Evolutionary conservation across 2,329 filamentous ascomycete genomes (phyloP), one percentile per base, ranked within the genome.

Genomic region (Exophiala oligosperma): DNA sequence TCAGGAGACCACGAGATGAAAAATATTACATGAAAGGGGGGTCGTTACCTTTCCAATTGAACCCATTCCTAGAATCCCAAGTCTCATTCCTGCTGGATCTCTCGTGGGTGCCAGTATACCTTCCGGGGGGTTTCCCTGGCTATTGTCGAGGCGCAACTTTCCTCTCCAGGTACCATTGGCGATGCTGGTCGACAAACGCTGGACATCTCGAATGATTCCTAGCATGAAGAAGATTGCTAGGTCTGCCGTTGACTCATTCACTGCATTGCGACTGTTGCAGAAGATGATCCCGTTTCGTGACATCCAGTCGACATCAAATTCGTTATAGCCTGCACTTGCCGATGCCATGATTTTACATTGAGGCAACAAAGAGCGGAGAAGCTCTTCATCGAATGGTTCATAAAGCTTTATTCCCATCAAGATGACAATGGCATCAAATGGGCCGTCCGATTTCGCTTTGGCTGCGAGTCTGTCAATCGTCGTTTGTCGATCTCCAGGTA

Each of bases 261-360:
- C 80, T 0, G 80, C 82, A 59, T 84, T 75, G 2, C 78, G 68
- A 0, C 77, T 76, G 62, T 83, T 84, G 70, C 80, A 84, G 64
- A 85, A 83, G 69, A 74, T 80, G 26, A 84, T 76, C 4, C 71
- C 71, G 5, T 75, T 62, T 11, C 56, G 41, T 44, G 75, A 81
- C 14, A 90, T 84, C 89, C 89, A 92, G 59, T 81, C 83, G 63
- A 91, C 79, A 67, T 87, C 84, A 74, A 88, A 91, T 70, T 89
- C 79, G 67, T 87, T 83, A 23, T 21, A 44, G 40, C 40, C 40
- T 9, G 40, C 40, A 21, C n/a, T 21, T 14, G 40, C 40, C n/a
- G 40, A 44, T 8, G 40, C n/a, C n/a, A 44, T 44, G 40, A 44
- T 44, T 7, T 17, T 44, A 6, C 40, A 44, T 17, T 44, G 40